These are phyloP conservation scores for Trematosphaeria pertusa DNA, from an alignment of 2,329 filamentous ascomycete species.

Conservation along the genomic window DNA sequence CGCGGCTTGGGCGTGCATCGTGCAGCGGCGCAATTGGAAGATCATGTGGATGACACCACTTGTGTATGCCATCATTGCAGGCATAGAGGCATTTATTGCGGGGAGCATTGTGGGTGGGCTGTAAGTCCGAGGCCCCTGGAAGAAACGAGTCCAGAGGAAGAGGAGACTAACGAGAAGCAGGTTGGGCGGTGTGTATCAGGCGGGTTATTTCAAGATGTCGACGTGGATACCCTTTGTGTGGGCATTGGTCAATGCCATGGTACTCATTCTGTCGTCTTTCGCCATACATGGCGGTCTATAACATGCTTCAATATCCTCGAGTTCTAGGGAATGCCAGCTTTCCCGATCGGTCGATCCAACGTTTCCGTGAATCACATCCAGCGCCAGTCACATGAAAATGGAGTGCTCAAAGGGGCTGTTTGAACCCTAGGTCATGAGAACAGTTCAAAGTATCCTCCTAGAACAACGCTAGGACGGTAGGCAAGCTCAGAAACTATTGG, in stretches of 20 bases:
- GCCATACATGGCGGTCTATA: slow-evolving; percentile 89
- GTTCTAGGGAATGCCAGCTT: background rate
- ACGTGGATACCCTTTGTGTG: slow-evolving; percentile 93
- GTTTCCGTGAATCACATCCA: background rate
- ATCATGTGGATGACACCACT: slow-evolving; percentile 74
- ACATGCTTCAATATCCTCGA: background rate
- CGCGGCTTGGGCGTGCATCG: slow-evolving; percentile 72
- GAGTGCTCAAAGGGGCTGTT: slow-evolving; percentile 20
- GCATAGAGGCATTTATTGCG: slow-evolving; percentile 77
- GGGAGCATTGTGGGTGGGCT: slow-evolving; percentile 82
- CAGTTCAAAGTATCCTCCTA: slow-evolving; percentile 21
- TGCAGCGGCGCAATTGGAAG: slow-evolving; percentile 68
- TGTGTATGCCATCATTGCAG: slow-evolving; percentile 74
- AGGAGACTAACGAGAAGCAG: slow-evolving; percentile 51
- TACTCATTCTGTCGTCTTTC: slow-evolving; percentile 86
- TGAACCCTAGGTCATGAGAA: slow-evolving; percentile 17
- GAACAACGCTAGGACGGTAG: slow-evolving; percentile 8
- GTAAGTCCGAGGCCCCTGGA: slow-evolving; percentile 57
- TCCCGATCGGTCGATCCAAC: background rate
- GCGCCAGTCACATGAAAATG: background rate
- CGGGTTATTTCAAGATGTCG: slow-evolving; percentile 87
- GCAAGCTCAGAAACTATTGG: slow-evolving; percentile 2
- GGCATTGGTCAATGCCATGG: slow-evolving; percentile 82
- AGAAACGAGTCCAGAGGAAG: background rate
- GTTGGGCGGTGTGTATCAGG: slow-evolving; percentile 79